Base-by-base conservation (phyloP, 106 monocot genomes). In the Iris macrosiphon region DNA sequence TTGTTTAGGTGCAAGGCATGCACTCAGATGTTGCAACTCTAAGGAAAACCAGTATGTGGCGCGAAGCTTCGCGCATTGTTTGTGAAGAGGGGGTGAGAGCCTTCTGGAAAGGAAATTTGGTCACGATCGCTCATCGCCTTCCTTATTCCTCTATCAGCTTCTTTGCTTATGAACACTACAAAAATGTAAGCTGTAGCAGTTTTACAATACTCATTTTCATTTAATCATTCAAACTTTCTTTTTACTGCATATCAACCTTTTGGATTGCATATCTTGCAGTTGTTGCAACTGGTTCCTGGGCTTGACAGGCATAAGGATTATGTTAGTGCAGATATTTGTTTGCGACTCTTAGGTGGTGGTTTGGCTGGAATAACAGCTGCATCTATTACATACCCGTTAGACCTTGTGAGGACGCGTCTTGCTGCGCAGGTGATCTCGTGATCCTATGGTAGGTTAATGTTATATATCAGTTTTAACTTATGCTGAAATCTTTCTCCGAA, bases 321-420 rank as follows among this genome's bases (percentile, higher is more conserved):
- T 66, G 48, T 44, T 1, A 69, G 57, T 59, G 64, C 75, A 21
- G 72, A 85, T 73, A 49, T 76, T 56, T 56, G 52, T 59, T 64
- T 76, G 8, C 32, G 59, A 53, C 63, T 85, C 25, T 59, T 79
- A 3, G 75, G 76, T 6, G 79, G 79, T 65, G 85, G 85, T 21
- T 64, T 85, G 34, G 67, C 85, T 33, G 85, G 85, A 37, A 73
- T 79, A 61, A 85, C 85, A 40, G 72, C 85, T 57, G 79, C 85
- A 62, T 69, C 85, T 15, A 52, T 80, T n/a, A 80, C 85, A 22
- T 85, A 85, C 37, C 85, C 79, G 35, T 72, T 85, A 50, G 85
- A 85, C 62, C 66, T 85, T 57, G 79, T 85, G 64, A 79, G 85
- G 54, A 85, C 79, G 12, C 72, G 79, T 33, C 73, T 85, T 65